Conservation (phyloP, 768 basidiomycete species). For the Amanita brunnescens region DNA sequence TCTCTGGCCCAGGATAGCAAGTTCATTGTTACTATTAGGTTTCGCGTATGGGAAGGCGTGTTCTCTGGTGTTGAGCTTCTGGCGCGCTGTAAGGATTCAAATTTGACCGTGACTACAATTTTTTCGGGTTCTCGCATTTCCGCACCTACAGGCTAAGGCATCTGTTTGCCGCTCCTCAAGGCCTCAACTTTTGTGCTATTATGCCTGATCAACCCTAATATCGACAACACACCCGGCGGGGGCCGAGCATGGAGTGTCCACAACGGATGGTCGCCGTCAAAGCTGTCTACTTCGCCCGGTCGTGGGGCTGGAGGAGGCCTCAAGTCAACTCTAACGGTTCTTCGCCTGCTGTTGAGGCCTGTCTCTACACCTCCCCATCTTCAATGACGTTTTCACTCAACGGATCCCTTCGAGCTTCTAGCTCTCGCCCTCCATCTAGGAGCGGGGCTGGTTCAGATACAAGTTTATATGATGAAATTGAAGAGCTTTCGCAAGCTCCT, state of each 20-base stretch:
- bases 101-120: too few species aligned
- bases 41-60: slow-evolving; percentile 67
- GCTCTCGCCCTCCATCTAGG: slow-evolving; percentile 1
- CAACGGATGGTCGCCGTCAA: background rate
- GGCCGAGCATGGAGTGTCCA: background rate
- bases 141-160: background rate
- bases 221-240: background rate
- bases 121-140: slow-evolving; percentile 16
- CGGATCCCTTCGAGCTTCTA: background rate
- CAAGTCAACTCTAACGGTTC: slow-evolving; percentile 9
- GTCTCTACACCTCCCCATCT: slow-evolving; percentile 35
- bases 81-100: too few species aligned
- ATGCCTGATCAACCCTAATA: too few species aligned
- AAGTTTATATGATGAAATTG: background rate
- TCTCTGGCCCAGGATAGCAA: slow-evolving; percentile 65
- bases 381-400: too few species aligned
- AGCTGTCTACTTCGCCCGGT: slow-evolving; percentile 3
- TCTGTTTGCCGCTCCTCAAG: background rate
- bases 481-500: background rate
- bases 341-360: slow-evolving; percentile 36
- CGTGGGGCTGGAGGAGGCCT: too few species aligned
- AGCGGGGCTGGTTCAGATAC: background rate
- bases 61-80: too few species aligned
- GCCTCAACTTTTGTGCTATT: too few species aligned
- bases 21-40: slow-evolving; percentile 43